Evolutionary conservation across 1,139 yeast genomes (phyloP), one percentile per base, ranked within the genome.

Genomic region (Debaryomyces coudertii): DNA sequence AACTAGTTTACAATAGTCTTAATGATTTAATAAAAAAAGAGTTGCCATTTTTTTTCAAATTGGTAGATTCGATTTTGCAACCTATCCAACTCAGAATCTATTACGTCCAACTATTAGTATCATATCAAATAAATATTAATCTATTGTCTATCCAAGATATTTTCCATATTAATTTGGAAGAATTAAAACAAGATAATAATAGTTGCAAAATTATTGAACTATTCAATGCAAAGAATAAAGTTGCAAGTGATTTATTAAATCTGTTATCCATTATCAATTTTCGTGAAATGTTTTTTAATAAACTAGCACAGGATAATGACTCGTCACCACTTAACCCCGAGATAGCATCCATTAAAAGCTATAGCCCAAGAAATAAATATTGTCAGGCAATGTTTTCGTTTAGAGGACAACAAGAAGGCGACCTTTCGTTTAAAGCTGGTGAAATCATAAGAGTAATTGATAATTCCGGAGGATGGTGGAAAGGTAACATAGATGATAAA

Each of bases 401-500:
- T 47, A 39, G 50, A 2, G 71, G 69, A 0, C 56, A 63, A 25
- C 61, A 65, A 25, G 47, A 52, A 0, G 82, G 78, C 0, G 89
- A 84, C 55, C 68, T 84, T 24, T 55, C 75, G 2, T 72, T 84
- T 51, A 54, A 64, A 23, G 65, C 60, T 30, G 86, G 85, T 7
- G 86, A 82, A 48, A 55, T 60, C 38, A 72, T 84, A 31, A 63
- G 59, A 35, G 65, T 83, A 2, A 48, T 79, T 25, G 76, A 73
- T 42, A 63, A 60, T 18, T 65, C 69, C 1, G 76, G 75, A 5
- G 63, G 66, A 25, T 83, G 89, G 89, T 83, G 87, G 87, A 73
- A 72, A 49, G 89, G 88, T 2, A 73, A 73, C 53, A 53, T 73
- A 5, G 66, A 71, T 40, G 85, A 80, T 0, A 52, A 61, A 20